Evolutionary conservation across 2,329 filamentous ascomycete species (phyloP).

Genomic region (Xylaria sp.): DNA sequence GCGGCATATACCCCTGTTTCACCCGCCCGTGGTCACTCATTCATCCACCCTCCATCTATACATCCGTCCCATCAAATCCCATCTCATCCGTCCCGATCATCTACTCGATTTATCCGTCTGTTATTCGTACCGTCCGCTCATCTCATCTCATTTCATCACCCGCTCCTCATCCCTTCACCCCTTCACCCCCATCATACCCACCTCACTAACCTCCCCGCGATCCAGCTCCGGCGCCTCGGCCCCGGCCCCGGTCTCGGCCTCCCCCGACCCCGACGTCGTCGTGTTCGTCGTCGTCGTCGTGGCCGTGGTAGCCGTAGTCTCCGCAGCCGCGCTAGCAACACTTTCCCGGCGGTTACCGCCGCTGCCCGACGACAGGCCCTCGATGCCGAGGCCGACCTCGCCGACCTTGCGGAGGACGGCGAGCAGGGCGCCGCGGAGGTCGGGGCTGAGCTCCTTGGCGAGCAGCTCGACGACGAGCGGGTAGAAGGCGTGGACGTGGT

Average conservation of each 20-base stretch:
- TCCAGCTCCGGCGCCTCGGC: slow-evolving; percentile 8
- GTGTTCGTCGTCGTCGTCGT: slow-evolving; percentile 18
- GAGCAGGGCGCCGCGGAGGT: slow-evolving; percentile 78
- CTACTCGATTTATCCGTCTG: no score
- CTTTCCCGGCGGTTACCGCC: slow-evolving; percentile 42
- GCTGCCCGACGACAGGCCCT: slow-evolving; percentile 50
- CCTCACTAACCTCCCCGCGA: neutral
- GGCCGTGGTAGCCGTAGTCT: slow-evolving; percentile 20
- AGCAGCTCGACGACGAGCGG: slow-evolving; percentile 83
- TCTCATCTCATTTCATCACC: no score
- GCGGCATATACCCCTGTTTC: no score
- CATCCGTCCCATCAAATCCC: no score
- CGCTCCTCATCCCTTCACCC: no score
- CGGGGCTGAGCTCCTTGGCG: slow-evolving; percentile 76
- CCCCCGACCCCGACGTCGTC: slow-evolving; percentile 28
- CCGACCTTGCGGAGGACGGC: slow-evolving; percentile 79
- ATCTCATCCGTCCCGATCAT: no score
- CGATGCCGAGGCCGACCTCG: slow-evolving; percentile 68
- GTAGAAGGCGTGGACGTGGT: slow-evolving; percentile 82
- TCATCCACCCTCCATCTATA: no score
- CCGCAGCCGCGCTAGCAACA: slow-evolving; percentile 40
- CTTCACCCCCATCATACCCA: neutral
- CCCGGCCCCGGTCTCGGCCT: no score
- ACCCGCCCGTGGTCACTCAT: no score
- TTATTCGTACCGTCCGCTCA: no score